These are phyloP conservation scores for Candida glaebosa DNA, from an alignment of 805 yeast genomes.

Conservation along the genomic window DNA sequence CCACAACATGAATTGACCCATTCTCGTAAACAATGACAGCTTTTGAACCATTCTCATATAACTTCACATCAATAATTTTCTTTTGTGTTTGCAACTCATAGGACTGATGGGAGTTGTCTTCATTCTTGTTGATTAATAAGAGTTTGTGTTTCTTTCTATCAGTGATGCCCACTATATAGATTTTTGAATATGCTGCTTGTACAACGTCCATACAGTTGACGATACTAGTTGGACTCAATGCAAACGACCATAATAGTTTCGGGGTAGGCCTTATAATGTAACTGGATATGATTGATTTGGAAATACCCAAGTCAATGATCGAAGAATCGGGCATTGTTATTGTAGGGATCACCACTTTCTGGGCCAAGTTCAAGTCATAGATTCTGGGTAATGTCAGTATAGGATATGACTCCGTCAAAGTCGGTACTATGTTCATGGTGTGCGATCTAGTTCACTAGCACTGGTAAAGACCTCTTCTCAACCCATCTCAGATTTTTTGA, in stretches of 20 bases:
- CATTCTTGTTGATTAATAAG: slow-evolving; percentile 17
- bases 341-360: slow-evolving; percentile 22
- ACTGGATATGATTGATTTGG: slow-evolving; percentile 51
- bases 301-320: slow-evolving; percentile 48
- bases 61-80: slow-evolving; percentile 15
- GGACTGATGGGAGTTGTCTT: slow-evolving; percentile 6
- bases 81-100: slow-evolving; percentile 8
- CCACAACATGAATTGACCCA: slow-evolving; percentile 13
- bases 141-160: slow-evolving; percentile 30
- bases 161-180: slow-evolving; percentile 39
- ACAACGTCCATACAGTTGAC: slow-evolving; percentile 40
- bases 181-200: slow-evolving; percentile 10
- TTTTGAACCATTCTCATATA: slow-evolving; percentile 24
- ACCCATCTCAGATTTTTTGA: background rate
- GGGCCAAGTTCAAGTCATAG: slow-evolving; percentile 22
- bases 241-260: slow-evolving; percentile 52
- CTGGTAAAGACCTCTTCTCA: background rate
- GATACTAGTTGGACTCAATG: slow-evolving; percentile 46
- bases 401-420: slow-evolving; percentile 28
- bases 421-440: slow-evolving; percentile 11
- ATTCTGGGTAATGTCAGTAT: slow-evolving; percentile 31
- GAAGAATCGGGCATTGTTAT: slow-evolving; percentile 22
- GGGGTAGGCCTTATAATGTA: slow-evolving; percentile 55
- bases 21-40: slow-evolving; percentile 17
- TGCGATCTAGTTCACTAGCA: no score